Percentiles rank a stretch among this genome's conserved stretches.
Conservation (phyloP, 2,329 filamentous ascomycete species). For the Ustilaginoidea virens region DNA sequence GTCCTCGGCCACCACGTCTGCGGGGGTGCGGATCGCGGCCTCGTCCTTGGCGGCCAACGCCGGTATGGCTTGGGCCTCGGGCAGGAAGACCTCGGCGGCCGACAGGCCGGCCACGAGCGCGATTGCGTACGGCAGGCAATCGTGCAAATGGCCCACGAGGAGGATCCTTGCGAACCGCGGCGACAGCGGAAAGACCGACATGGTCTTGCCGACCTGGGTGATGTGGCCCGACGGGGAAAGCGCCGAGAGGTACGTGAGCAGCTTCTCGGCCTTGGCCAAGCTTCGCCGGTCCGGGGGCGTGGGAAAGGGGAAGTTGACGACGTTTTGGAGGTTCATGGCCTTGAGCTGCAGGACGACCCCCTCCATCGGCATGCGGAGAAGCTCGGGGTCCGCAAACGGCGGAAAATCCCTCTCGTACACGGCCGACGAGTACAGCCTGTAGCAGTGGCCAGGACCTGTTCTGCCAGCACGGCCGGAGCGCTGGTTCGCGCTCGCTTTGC, state of each 20-base stretch:
- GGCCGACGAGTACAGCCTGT: constrained; percentile 84
- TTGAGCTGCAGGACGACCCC: constrained; percentile 88
- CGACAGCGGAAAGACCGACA: constrained; percentile 79
- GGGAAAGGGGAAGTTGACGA: constrained; percentile 91
- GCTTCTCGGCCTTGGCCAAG: constrained; percentile 69
- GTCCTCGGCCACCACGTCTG: constrained; percentile 58
- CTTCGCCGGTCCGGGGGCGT: constrained; percentile 69
- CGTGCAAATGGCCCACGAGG: constrained; percentile 70
- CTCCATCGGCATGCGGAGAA: constrained; percentile 83
- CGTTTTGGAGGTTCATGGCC: constrained; percentile 78
- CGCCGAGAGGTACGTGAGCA: constrained; percentile 75
- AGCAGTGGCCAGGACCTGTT: constrained; percentile 92
- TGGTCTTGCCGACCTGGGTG: constrained; percentile 62
- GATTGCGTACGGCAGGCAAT: constrained; percentile 72
- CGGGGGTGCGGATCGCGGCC: constrained; percentile 40
- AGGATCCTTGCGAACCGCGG: constrained; percentile 86
- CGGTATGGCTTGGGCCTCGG: constrained; percentile 62
- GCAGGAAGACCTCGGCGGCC: constrained; percentile 74
- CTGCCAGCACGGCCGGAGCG: constrained; percentile 85
- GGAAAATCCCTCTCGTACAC: constrained; percentile 83
- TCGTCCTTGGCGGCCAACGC: constrained; percentile 30
- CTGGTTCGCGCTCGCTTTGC: constrained; percentile 89
- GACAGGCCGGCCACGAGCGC: constrained; percentile 80
- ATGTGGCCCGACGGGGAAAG: constrained; percentile 57
- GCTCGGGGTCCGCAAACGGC: constrained; percentile 75